Percentiles rank a stretch among this genome's conserved stretches.
phyloP scores from a whole-genome alignment of 225 moss, liverwort and hornwort species.

The Takakia lepidozioides region DNA sequence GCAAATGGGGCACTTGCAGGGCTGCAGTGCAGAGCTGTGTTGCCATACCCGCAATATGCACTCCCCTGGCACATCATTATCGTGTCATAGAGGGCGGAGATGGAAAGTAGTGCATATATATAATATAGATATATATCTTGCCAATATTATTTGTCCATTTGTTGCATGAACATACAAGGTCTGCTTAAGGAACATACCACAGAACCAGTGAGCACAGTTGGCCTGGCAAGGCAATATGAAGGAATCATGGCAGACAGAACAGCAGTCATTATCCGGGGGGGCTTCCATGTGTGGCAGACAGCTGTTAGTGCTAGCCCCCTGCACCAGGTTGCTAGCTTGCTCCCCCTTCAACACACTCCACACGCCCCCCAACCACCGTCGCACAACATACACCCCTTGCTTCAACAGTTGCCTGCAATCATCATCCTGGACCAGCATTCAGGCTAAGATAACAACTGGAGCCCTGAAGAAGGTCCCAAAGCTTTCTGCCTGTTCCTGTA shows the following conservation, averaged over 20 bases:
- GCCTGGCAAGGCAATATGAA: conserved; percentile 89
- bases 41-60: conserved; percentile 98
- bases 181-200: conserved; percentile 39
- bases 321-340: conserved; percentile 17
- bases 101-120: too few relatives aligned
- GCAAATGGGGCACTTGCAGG: conserved; percentile 96
- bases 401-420: conserved; percentile 70
- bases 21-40: conserved; percentile 85
- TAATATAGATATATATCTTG: too few relatives aligned
- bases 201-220: conserved; percentile 98
- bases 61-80: conserved; percentile 62
- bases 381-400: conserved; percentile 57
- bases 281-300: conserved; percentile 65
- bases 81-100: too few relatives aligned
- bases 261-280: conserved; percentile 81
- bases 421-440: too few relatives aligned
- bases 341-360: conserved; percentile 62
- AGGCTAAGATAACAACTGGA: too few relatives aligned
- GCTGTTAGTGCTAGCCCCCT: conserved; percentile 18
- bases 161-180: too few relatives aligned
- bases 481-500: too few relatives aligned
- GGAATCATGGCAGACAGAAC: conserved; percentile 89
- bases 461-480: too few relatives aligned
- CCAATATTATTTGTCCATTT: too few relatives aligned
- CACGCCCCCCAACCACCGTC: conserved; percentile 55